Evolutionary conservation across 768 basidiomycete species (phyloP).

Genomic region (Phaeolepiota aurea): DNA sequence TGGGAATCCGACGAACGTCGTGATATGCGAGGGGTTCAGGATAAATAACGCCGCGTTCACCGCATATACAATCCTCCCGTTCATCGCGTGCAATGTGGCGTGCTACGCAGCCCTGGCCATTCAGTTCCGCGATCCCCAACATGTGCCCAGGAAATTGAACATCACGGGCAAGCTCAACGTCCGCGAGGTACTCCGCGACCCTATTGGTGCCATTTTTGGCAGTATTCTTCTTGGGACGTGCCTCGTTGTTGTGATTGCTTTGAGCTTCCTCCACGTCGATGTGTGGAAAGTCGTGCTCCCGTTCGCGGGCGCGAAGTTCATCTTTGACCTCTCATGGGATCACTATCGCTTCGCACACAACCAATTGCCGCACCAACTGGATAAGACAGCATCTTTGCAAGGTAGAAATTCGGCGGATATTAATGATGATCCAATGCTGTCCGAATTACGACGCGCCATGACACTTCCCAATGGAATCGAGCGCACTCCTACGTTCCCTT

Average conservation of each 20-base stretch:
- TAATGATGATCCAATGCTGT: conserved; percentile 14
- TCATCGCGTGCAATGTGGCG: conserved; percentile 56
- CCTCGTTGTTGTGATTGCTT: conserved; percentile 66
- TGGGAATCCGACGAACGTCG: conserved; percentile 91
- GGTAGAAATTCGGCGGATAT: conserved; percentile 9
- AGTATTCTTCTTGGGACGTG: conserved; percentile 56
- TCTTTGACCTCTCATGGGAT: conserved; percentile 59
- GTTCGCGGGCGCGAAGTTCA: conserved; percentile 64
- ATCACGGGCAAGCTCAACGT: conserved; percentile 32
- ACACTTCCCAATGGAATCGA: conserved; percentile 11
- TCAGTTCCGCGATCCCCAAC: conserved; percentile 49
- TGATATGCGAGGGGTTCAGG: conserved; percentile 80
- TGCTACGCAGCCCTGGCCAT: conserved; percentile 51
- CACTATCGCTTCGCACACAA: conserved; percentile 31
- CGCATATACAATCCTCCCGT: conserved; percentile 77
- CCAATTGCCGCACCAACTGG: conserved; percentile 8
- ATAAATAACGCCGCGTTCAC: conserved; percentile 76
- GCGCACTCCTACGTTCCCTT: conserved; percentile 11
- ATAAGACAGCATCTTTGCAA: conserved; percentile 5
- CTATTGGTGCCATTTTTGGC: conserved; percentile 67
- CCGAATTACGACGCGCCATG: conserved; percentile 19
- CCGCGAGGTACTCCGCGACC: conserved; percentile 63
- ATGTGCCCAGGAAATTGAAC: conserved; percentile 41
- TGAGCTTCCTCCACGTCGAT: conserved; percentile 68
- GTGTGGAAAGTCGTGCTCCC: conserved; percentile 84